Percentiles rank a stretch among this genome's conserved stretches.
These are phyloP conservation scores for Aurinia saxatilis DNA, from an alignment of 345 rosid genomes.

Conservation along the genomic window DNA sequence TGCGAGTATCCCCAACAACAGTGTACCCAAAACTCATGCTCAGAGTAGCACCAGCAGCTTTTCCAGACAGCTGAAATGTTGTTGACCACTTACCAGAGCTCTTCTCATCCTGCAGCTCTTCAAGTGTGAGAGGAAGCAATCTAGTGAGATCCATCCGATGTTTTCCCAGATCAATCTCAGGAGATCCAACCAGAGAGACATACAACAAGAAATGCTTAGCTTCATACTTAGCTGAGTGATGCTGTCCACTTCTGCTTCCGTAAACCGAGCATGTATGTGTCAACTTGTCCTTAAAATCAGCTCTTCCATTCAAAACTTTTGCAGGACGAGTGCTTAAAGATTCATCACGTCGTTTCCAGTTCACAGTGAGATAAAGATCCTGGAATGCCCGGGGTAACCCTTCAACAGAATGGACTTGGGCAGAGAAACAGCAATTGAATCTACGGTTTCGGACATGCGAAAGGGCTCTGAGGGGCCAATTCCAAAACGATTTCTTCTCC, in stretches of 20 bases:
- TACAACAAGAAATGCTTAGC: constrained; percentile 87
- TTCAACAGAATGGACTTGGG: constrained; percentile 67
- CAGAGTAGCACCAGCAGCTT: constrained; percentile 64
- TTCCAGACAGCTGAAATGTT: constrained; percentile 73
- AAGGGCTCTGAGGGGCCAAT: constrained; percentile 82
- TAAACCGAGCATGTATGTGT: constrained; percentile 63
- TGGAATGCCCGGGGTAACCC: constrained; percentile 54
- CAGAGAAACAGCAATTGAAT: constrained; percentile 72
- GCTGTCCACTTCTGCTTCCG: constrained; percentile 81
- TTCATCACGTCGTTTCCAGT: constrained; percentile 93
- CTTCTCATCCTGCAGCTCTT: constrained; percentile 90
- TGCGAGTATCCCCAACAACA: constrained; percentile 52
- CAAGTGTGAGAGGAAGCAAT: constrained; percentile 84
- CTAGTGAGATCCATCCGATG: constrained; percentile 91
- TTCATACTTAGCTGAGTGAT: constrained; percentile 88
- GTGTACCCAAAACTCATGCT: constrained; percentile 81
- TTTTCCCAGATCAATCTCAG: constrained; percentile 86
- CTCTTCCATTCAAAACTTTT: constrained; percentile 54
- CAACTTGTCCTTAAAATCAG: constrained; percentile 68
- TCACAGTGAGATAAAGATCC: constrained; percentile 54
- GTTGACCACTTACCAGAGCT: constrained; percentile 91
- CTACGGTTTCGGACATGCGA: constrained; percentile 54
- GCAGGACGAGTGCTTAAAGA: constrained; percentile 49
- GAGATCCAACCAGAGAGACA: constrained; percentile 48
- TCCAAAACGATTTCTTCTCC: constrained; percentile 85